Percentiles rank a stretch among this genome's conserved stretches.
Evolutionary conservation across 106 monocot genomes (phyloP).

Genomic region (Chionographis japonica): DNA sequence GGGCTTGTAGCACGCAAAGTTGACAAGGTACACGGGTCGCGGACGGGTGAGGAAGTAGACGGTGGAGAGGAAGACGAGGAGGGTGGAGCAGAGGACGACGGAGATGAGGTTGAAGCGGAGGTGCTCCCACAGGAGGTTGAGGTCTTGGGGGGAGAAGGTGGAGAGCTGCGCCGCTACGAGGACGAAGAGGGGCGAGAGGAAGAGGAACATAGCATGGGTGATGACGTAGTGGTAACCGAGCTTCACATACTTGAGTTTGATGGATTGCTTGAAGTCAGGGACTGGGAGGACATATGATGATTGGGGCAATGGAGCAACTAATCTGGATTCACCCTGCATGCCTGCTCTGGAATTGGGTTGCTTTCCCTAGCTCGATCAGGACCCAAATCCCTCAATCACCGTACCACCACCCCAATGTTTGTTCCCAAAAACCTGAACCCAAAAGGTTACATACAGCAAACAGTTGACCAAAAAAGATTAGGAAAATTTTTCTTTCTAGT

Average conservation of each 20-base stretch:
- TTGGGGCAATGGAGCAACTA: too few species aligned
- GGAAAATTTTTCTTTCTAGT: too few species aligned
- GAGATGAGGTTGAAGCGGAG: constrained; percentile 26
- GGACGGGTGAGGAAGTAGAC: constrained; percentile 21
- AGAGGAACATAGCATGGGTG: constrained; percentile 26
- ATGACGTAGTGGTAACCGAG: constrained; percentile 39
- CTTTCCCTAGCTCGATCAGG: too few species aligned
- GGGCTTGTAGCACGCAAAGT: constrained; percentile 28
- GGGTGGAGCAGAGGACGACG: constrained; percentile 12
- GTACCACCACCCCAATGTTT: too few species aligned
- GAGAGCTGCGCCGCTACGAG: constrained; percentile 20
- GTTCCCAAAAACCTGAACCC: too few species aligned
- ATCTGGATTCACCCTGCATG: too few species aligned
- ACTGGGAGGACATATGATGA: neutral
- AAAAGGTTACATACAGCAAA: too few species aligned
- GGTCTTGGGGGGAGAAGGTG: constrained; percentile 10
- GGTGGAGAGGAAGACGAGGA: constrained; percentile 9
- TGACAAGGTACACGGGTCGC: constrained; percentile 16
- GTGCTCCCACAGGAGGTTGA: constrained; percentile 16
- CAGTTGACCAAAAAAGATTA: too few species aligned
- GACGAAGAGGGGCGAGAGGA: constrained; percentile 19
- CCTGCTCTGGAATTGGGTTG: too few species aligned
- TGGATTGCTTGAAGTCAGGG: constrained; percentile 17
- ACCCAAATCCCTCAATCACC: too few species aligned
- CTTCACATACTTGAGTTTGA: constrained; percentile 32